Base-by-base conservation (phyloP, 805 yeast species). In the Grigorovia jiainica region DNA sequence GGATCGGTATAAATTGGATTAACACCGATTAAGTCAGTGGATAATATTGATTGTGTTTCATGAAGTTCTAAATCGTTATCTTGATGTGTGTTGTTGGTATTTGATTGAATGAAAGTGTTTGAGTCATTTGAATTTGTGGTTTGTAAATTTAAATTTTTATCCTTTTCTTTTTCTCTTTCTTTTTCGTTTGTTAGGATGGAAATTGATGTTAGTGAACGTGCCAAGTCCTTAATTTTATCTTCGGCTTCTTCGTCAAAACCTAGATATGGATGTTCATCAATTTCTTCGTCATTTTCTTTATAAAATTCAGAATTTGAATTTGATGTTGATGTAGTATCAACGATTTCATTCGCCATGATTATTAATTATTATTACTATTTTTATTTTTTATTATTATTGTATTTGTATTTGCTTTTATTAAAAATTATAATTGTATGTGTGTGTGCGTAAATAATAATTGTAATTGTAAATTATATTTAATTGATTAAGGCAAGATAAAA, bases 141-240 rank as follows among this genome's bases (percentile, higher is more conserved):
- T 5, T 11, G 33, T 5, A 31, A 11, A 23, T 18, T 41, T 9
- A 25, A 18, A 16, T 19, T 38, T 31, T 25, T 23, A 2, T 19
- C 34, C n/a, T 40, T 31, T 8, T 41, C 29, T 16, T 23, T 27
- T 39, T 6, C 17, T 4, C 16, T 31, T 32, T 17, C 23, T 16
- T 18, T 27, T 33, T 8, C 34, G n/a, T n/a, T n/a, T n/a, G n/a
- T n/a, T n/a, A n/a, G n/a, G n/a, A n/a, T n/a, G n/a, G n/a, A n/a
- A n/a, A n/a, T n/a, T n/a, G n/a, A n/a, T n/a, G 68, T 58, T 33
- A 68, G 52, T 9, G 70, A 61, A 46, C 70, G 59, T 7, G 74
- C 76, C 47, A 72, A 56, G 3, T 60, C 50, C 17, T 63, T 61
- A 38, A 72, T 65, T 38, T 64, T 60, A 3, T 54, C 56, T 27